phyloP scores from a whole-genome alignment of 192 early-diverging fungal species.

The Nowakowskiella sp. region DNA sequence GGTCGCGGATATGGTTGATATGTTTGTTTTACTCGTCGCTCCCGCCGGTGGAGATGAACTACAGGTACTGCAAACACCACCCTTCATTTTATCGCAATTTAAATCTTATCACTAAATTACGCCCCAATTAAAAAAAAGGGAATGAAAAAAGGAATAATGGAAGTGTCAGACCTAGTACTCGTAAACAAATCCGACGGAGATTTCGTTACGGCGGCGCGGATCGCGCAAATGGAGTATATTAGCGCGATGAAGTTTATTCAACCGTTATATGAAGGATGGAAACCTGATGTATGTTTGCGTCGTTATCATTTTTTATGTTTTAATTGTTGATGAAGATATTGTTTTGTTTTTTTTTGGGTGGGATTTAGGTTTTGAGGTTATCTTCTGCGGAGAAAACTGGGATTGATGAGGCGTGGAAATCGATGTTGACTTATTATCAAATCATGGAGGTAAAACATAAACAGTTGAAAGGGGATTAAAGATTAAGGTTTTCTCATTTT shows the following conservation, averaged over 20 bases:
- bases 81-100: neutral
- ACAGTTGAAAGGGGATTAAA: neutral
- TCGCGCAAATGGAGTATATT: conserved; percentile 61
- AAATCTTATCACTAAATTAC: conserved; percentile 2
- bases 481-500: neutral
- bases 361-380: conserved; percentile 43
- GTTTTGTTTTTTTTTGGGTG: neutral
- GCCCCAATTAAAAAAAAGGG: conserved; percentile 31
- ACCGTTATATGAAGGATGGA: conserved; percentile 32
- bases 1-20: conserved; percentile 82
- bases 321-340: neutral
- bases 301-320: neutral
- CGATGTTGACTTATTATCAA: conserved; percentile 49
- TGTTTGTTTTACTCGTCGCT: conserved; percentile 71
- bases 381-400: conserved; percentile 45
- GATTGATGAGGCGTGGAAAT: conserved; percentile 49
- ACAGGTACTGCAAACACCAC: too few relatives aligned
- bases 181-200: conserved; percentile 77
- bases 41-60: conserved; percentile 81
- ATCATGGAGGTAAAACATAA: conserved; percentile 38
- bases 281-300: conserved; percentile 20
- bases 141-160: conserved; percentile 82
- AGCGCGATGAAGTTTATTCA: conserved; percentile 62
- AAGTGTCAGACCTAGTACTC: conserved; percentile 71
- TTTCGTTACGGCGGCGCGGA: conserved; percentile 50